Conservation (phyloP, 1,139 yeast species). For the Debaryomyces subglobosus region DNA sequence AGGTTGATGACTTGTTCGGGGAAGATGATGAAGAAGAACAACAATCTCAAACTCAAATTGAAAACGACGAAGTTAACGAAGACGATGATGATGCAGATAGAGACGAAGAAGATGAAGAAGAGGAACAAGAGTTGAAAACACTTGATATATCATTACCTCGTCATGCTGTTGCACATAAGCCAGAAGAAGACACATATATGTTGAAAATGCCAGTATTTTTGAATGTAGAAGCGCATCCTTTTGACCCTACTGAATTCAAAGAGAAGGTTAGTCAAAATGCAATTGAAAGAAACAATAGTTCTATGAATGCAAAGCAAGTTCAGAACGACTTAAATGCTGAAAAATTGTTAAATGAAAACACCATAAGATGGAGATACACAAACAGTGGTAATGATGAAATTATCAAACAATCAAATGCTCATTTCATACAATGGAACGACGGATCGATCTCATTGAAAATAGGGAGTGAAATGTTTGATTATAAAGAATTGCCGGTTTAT, state of each 20-base stretch:
- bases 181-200: constrained; percentile 50
- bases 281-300: constrained; percentile 37
- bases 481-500: constrained; percentile 62
- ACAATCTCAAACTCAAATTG: constrained; percentile 15
- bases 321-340: constrained; percentile 51
- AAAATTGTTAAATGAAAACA: constrained; percentile 71
- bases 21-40: constrained; percentile 43
- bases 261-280: constrained; percentile 56
- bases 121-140: constrained; percentile 42
- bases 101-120: constrained; percentile 31
- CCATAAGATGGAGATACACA: constrained; percentile 91
- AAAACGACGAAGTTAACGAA: constrained; percentile 7
- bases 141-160: constrained; percentile 72
- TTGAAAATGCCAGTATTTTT: constrained; percentile 83
- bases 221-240: constrained; percentile 82
- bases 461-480: constrained; percentile 87
- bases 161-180: constrained; percentile 58
- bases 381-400: constrained; percentile 63
- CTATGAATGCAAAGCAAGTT: constrained; percentile 36
- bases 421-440: constrained; percentile 92
- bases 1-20: constrained; percentile 53
- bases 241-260: constrained; percentile 73
- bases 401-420: constrained; percentile 84
- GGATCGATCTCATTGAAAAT: constrained; percentile 84
- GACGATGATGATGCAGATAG: constrained; percentile 18